Base-by-base conservation (phyloP, 2,329 filamentous ascomycete genomes). In the Xylaria sp. region DNA sequence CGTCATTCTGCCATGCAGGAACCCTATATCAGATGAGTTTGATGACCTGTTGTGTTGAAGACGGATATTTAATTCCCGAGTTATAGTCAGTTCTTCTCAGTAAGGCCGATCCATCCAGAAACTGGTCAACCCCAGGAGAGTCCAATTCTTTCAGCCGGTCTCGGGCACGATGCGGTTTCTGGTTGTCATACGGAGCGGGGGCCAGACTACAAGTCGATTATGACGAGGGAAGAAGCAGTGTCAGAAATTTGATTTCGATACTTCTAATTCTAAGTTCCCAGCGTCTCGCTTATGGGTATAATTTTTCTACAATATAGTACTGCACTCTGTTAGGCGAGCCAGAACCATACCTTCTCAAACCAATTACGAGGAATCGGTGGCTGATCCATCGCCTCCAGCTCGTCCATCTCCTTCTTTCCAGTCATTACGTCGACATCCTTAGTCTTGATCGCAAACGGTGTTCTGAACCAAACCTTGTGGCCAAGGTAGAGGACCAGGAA, bases 321-420 rank as follows among this genome's bases (percentile, higher is more conserved):
- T 45, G 55, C 25, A 30, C 43, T 41, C 34, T 30, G 20, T 28
- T 74, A 87, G 8, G 85, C 85, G 66, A 87, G 62, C 86, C 86
- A 89, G 76, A 81, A 88, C 87, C 87, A 89, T 0, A 81, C 70
- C 76, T 80, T 86, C 74, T 88, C 79, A 10, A 83, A 10, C 78
- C 78, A 81, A 70, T 89, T 89, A 75, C 80, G 84, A 18, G 86
- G 77, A 23, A 85, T 79, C 0, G 82, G 83, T 45, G 79, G 78
- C 63, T 78, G 78, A 30, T 87, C 86, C 73, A 81, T 78, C 2
- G 82, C 83, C 52, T 82, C 84, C 66, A 88, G 78, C 66, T 86
- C 86, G 65, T 89, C 87, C 84, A 90, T 89, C 80, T 89, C 87
- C 76, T 83, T 85, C 78, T 87, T 87, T 39, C 88, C 88, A 0